Evolutionary conservation across 2,329 filamentous ascomycete genomes (phyloP).

Genomic region (Fusarium sp.): DNA sequence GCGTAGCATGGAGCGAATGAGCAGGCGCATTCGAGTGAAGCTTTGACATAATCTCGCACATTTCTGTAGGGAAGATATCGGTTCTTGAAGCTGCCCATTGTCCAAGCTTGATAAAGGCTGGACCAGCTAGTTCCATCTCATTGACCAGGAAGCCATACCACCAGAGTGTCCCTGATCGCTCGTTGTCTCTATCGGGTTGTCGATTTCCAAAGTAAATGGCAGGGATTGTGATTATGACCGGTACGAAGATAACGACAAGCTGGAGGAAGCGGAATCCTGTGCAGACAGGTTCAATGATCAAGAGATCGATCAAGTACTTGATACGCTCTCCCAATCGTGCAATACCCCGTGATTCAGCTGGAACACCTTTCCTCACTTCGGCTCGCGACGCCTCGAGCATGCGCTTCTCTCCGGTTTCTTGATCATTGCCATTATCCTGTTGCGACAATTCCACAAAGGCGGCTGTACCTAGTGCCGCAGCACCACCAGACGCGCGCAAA

Average conservation of each 20-base stretch:
- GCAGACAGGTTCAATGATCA: slow-evolving; percentile 85
- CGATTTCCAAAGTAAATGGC: slow-evolving; percentile 81
- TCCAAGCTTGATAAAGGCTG: slow-evolving; percentile 98
- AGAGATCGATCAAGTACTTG: slow-evolving; percentile 75
- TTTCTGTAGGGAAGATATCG: slow-evolving; percentile 93
- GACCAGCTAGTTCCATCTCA: slow-evolving; percentile 91
- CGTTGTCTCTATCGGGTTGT: slow-evolving; percentile 72
- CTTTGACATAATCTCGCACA: slow-evolving; percentile 94
- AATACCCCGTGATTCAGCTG: slow-evolving; percentile 70
- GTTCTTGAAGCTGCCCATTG: slow-evolving; percentile 98
- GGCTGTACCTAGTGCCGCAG: slow-evolving; percentile 61
- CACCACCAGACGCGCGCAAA: slow-evolving; percentile 56
- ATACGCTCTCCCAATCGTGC: slow-evolving; percentile 67
- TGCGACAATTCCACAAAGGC: slow-evolving; percentile 70
- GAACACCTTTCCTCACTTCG: slow-evolving; percentile 78
- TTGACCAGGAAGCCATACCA: slow-evolving; percentile 92
- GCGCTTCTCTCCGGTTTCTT: slow-evolving; percentile 79
- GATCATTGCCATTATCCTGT: slow-evolving; percentile 60
- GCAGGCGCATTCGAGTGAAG: slow-evolving; percentile 95
- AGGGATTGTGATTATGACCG: slow-evolving; percentile 84
- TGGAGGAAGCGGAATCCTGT: slow-evolving; percentile 91
- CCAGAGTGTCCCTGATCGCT: slow-evolving; percentile 86
- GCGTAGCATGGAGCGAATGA: slow-evolving; percentile 84
- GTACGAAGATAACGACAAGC: slow-evolving; percentile 87
- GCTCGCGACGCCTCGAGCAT: slow-evolving; percentile 86